Evolutionary conservation across 371 early-diverging fungal genomes (phyloP), one percentile per base, ranked within the genome.

Genomic region (Mucor indicus): DNA sequence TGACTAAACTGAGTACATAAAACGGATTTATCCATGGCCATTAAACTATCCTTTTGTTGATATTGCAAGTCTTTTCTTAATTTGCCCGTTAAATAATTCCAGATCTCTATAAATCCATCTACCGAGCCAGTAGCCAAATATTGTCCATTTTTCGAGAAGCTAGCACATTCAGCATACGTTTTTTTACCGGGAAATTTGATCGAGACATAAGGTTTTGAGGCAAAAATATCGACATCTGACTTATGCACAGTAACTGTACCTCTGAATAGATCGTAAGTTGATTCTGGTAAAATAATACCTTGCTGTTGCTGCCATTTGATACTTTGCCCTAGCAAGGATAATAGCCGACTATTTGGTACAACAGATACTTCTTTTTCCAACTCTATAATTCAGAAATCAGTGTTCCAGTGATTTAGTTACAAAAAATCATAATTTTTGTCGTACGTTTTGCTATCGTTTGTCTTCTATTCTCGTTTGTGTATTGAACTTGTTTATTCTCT

Each of bases 61-160:
- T 95, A 97, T 44, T 77, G 74, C 35, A 97, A 64, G 61, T 95
- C 96, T 45, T 77, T 86, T 17, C 95, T 73, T 15, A 94, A 68
- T 52, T 94, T 96, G 1, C 93, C 95, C 2, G 93, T 93, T 41
- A 84, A 64, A 43, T 83, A 81, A 55, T 95, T 92, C 95, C 95
- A 97, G 12, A 97, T 62, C 64, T 97, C 96, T 43, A 97, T 88
- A 51, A 95, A 89, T 1, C 98, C 98, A 75, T 96, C 96, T 24
- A 79, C 69, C 31, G 89, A 87, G 15, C 98, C 98, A 10, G 95
- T 95, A 3, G 81, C 94, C 9, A 97, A 61, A 30, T 75, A 85
- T 30, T 85, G 85, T 3, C 94, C 93, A 40, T 89, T 85, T 1
- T 87, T 83, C 0, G 93, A 90, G 58, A 96, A 94, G 10, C 74